Conservation (phyloP, 306 rosid genomes). For the Castanea crenata region DNA sequence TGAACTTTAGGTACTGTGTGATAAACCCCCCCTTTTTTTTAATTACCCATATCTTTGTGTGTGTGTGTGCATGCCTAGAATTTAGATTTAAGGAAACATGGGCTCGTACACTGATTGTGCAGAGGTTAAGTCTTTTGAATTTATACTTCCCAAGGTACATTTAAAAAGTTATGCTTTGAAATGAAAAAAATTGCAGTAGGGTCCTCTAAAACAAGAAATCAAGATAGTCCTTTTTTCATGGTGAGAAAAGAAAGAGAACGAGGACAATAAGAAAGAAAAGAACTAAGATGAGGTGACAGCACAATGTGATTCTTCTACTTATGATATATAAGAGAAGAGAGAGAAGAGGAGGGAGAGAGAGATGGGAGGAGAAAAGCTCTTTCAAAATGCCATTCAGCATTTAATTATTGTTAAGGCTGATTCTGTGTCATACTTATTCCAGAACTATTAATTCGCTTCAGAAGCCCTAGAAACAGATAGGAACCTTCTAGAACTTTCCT, state of each 20-base stretch:
- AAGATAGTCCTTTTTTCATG: neutral
- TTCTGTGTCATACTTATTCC: neutral
- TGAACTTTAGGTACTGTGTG: conserved; percentile 70
- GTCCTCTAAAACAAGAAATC: neutral
- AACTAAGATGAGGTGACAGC: neutral
- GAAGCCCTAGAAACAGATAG: neutral
- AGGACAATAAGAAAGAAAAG: neutral
- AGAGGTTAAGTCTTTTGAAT: neutral
- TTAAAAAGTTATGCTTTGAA: neutral
- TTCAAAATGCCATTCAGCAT: neutral
- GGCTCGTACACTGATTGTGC: neutral
- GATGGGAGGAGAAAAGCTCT: neutral
- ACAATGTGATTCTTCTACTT: neutral
- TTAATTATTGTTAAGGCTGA: neutral
- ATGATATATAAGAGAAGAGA: neutral
- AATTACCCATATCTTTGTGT: neutral
- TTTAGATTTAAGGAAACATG: neutral
- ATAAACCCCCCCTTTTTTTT: neutral
- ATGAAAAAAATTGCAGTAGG: neutral
- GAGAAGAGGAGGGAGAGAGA: neutral
- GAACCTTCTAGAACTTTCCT: neutral
- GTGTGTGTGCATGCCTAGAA: neutral
- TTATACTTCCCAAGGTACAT: neutral
- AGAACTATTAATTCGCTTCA: neutral
- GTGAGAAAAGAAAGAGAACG: neutral